Base-by-base conservation (phyloP, 352 stramenopile species). In the Phytophthora sojae region DNA sequence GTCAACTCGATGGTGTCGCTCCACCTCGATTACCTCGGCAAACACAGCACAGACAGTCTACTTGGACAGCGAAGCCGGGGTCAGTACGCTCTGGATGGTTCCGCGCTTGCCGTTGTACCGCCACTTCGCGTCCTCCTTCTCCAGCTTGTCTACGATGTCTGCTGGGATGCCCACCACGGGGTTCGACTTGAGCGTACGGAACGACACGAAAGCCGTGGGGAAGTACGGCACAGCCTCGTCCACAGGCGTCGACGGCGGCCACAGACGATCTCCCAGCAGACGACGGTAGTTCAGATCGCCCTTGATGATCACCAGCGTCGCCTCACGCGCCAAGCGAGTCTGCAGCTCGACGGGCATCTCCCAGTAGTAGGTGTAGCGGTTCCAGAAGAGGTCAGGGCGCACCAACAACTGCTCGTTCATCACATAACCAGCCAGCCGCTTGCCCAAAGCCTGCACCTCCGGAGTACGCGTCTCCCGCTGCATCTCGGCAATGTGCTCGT, bases 231-330 rank as follows among this genome's bases (percentile, higher is more conserved):
- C 75, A 4, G 90, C 91, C 29, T 96, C 75, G 19, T 87, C 63
- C 62, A 99, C 93, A 0, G 88, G 85, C 19, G 88, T 95, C 12
- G 87, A 85, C 19, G 90, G 84, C 3, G 82, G 76, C 96, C 96
- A 99, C 57, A 91, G 79, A 35, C 94, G 83, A 71, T 99, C 97
- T 4, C 96, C 95, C 0, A 99, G 76, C 14, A 99, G 74, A 3
- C 97, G 90, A 9, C 97, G 86, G 77, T 99, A 99, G 77, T 99
- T 99, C 47, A 98, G 93, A 75, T 99, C 97, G 8, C 97, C 97
- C 75, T 99, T 99, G 4, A 98, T 77, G 75, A 99, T 97, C 49
- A 98, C 92, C n/a, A 99, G 81, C 53, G 93, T 76, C 8, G 80
- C 77, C 4, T 86, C 75, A 2, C 42, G 47, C 1, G 42, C 42